Conservation (phyloP, 2,329 filamentous ascomycete species). For the Aspergillus ochraceus region DNA sequence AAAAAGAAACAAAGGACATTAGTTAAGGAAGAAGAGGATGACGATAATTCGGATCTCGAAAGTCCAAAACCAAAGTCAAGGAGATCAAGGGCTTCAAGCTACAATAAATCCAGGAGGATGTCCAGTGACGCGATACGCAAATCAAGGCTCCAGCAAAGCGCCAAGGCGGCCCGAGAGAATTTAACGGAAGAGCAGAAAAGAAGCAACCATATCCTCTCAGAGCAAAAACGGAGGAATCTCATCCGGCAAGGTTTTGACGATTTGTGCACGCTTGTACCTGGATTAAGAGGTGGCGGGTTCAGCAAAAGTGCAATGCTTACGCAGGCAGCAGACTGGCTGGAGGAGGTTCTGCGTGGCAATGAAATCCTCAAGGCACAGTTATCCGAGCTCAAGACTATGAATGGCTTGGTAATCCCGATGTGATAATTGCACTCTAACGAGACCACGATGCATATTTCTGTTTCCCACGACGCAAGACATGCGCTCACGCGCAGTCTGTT, state of each 20-base stretch:
- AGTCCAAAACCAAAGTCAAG: conserved; percentile 41
- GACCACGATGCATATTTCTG: conserved; percentile 19
- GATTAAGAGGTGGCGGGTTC: conserved; percentile 69
- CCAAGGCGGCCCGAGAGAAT: conserved; percentile 54
- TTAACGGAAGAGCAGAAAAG: conserved; percentile 77
- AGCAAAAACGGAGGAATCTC: conserved; percentile 79
- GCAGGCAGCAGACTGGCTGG: conserved; percentile 76
- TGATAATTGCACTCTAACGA: conserved; percentile 22
- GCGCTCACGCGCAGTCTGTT: background rate
- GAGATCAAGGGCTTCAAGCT: conserved; percentile 49
- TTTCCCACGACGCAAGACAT: conserved; percentile 5
- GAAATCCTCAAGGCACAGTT: conserved; percentile 57
- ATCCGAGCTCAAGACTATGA: conserved; percentile 45
- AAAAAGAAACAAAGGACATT: conserved; percentile 33
- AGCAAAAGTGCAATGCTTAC: conserved; percentile 80
- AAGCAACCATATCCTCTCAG: conserved; percentile 82
- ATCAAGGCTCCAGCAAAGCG: conserved; percentile 26
- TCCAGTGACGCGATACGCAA: conserved; percentile 40
- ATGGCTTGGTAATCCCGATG: conserved; percentile 38
- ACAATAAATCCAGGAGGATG: conserved; percentile 31
- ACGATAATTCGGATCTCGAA: conserved; percentile 36
- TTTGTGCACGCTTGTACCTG: conserved; percentile 73
- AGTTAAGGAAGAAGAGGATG: conserved; percentile 46
- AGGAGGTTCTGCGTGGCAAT: conserved; percentile 70
- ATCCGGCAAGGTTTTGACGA: conserved; percentile 83